phyloP scores from a whole-genome alignment of 495 filamentous ascomycete species.

The Oleoguttula mirabilis region DNA sequence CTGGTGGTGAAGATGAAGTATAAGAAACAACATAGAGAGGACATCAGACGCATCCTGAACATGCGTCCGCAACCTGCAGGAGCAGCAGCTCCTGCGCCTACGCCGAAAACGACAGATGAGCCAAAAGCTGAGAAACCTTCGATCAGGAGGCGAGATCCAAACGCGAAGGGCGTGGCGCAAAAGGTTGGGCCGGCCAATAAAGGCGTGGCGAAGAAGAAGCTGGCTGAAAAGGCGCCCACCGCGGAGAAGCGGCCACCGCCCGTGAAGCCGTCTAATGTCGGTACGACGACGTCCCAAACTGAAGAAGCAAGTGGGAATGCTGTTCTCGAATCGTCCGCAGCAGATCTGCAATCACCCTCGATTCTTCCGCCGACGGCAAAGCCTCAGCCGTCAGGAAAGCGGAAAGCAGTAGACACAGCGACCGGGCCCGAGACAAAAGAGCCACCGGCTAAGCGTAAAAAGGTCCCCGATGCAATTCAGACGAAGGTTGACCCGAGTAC shows the following conservation, averaged over 20 bases:
- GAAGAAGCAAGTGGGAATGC: background rate
- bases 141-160: background rate
- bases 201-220: background rate
- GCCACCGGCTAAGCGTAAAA: too few species aligned
- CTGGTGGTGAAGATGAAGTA: constrained; percentile 19
- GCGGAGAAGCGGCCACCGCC: background rate
- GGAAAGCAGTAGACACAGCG: background rate
- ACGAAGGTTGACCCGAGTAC: constrained; percentile 10
- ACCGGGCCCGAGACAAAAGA: constrained; percentile 4
- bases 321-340: too few species aligned
- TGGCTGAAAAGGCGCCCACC: background rate
- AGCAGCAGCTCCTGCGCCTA: background rate
- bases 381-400: too few species aligned
- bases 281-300: background rate
- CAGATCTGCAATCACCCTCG: too few species aligned
- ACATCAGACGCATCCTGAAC: constrained; percentile 10
- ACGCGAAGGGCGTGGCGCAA: constrained; percentile 12
- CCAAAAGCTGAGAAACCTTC: background rate
- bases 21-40: constrained; percentile 5
- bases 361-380: too few species aligned
- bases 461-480: too few species aligned
- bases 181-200: constrained; percentile 5
- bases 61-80: constrained; percentile 7
- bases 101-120: constrained; percentile 1
- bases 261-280: background rate